Percentiles rank a stretch among this genome's conserved stretches.
Conservation (phyloP, 768 basidiomycete genomes). For the Serendipita vermifera region DNA sequence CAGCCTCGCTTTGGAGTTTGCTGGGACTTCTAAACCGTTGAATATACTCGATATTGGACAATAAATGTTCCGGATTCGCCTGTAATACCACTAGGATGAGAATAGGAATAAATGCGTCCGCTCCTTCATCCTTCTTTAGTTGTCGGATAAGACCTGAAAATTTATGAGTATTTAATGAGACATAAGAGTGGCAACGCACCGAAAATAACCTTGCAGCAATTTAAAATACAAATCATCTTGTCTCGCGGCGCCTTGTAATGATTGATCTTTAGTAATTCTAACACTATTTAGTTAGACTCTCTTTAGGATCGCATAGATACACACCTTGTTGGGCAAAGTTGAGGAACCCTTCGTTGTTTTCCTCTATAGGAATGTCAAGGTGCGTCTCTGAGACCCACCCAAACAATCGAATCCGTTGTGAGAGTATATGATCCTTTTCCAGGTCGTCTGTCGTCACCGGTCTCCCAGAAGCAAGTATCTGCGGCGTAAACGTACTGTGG, state of each 20-base stretch:
- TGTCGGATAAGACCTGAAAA: constrained; percentile 75
- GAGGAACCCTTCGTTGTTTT: constrained; percentile 66
- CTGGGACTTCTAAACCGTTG: constrained; percentile 83
- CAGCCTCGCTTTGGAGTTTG: constrained; percentile 88
- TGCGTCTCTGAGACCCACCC: constrained; percentile 82
- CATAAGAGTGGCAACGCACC: constrained; percentile 39
- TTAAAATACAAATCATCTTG: constrained; percentile 93
- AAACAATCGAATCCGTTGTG: constrained; percentile 83
- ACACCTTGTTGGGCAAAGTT: constrained; percentile 81
- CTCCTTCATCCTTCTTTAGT: constrained; percentile 68
- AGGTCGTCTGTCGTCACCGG: constrained; percentile 88
- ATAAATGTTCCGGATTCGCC: constrained; percentile 83
- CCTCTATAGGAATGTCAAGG: constrained; percentile 74
- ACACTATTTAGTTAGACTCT: not conserved
- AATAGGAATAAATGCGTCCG: constrained; percentile 89
- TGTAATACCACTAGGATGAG: constrained; percentile 88
- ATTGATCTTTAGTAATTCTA: constrained; percentile 91
- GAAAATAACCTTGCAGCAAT: constrained; percentile 98
- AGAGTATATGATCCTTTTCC: constrained; percentile 84
- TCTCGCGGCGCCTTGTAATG: constrained; percentile 98
- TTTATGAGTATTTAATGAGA: constrained; percentile 6
- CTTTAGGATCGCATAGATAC: constrained; percentile 7
- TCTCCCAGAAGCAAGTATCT: constrained; percentile 54
- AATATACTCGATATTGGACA: constrained; percentile 98
- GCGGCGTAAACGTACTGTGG: constrained; percentile 82